Conservation (phyloP, 2,329 filamentous ascomycete species). For the Alternaria consortialis region DNA sequence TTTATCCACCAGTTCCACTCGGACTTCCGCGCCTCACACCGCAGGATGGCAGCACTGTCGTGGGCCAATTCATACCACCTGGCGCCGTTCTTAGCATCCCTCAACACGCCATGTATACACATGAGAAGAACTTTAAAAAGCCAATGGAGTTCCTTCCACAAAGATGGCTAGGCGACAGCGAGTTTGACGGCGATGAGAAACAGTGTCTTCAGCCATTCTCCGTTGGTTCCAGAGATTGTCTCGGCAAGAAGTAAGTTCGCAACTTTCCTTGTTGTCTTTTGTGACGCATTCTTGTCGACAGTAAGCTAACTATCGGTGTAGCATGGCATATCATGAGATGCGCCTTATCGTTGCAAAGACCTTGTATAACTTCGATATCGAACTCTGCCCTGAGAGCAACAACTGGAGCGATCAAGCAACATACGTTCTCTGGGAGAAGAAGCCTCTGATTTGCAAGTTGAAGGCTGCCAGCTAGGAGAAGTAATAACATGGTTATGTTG, state of each 20-base stretch:
- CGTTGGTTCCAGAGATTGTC: conserved; percentile 52
- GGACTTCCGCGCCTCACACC: conserved; percentile 48
- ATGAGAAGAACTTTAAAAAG: conserved; percentile 45
- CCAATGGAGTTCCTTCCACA: conserved; percentile 52
- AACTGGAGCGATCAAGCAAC: conserved; percentile 44
- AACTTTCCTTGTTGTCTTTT: neutral
- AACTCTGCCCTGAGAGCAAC: conserved; percentile 45
- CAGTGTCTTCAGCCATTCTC: conserved; percentile 56
- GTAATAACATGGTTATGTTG: neutral
- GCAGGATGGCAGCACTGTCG: conserved; percentile 47
- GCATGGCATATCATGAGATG: conserved; percentile 54
- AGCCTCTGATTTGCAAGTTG: conserved; percentile 44
- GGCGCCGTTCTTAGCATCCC: conserved; percentile 25
- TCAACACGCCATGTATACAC: conserved; percentile 30
- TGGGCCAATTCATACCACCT: conserved; percentile 49
- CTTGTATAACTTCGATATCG: conserved; percentile 52
- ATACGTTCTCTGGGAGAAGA: conserved; percentile 52
- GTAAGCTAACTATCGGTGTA: conserved; percentile 22
- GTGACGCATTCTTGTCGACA: neutral
- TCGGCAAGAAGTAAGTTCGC: conserved; percentile 49
- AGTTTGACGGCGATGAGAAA: conserved; percentile 40
- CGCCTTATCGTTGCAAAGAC: conserved; percentile 53
- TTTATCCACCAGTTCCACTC: conserved; percentile 55
- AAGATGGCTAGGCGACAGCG: conserved; percentile 49
- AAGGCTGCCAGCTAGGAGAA: conserved; percentile 17